Percentiles rank a stretch among this genome's conserved stretches.
These are phyloP conservation scores for Hypomyces perniciosus DNA, from an alignment of 2,329 filamentous ascomycete species.

Conservation along the genomic window DNA sequence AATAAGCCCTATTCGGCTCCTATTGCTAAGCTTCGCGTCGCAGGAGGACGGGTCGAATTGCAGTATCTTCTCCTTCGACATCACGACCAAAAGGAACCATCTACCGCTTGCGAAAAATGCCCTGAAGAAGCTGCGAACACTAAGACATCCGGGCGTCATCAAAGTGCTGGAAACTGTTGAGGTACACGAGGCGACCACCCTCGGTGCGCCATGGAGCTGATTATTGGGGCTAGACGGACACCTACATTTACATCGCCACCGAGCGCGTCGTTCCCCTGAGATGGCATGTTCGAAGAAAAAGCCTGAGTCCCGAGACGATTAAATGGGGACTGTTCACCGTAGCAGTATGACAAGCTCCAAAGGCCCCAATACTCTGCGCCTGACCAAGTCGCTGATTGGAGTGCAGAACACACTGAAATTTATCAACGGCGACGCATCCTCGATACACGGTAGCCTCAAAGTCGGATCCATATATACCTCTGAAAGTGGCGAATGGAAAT, in stretches of 20 bases:
- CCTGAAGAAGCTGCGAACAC: slow-evolving; percentile 83
- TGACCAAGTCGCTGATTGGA: slow-evolving; percentile 16
- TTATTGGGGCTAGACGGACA: slow-evolving; percentile 62
- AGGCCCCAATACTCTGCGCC: no score
- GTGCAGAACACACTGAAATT: slow-evolving; percentile 85
- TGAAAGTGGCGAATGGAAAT: slow-evolving; percentile 96
- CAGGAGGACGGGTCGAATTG: slow-evolving; percentile 92
- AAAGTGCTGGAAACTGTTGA: slow-evolving; percentile 93
- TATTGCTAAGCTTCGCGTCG: not conserved
- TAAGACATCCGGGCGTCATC: slow-evolving; percentile 90
- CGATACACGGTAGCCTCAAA: slow-evolving; percentile 81
- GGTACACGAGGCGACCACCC: slow-evolving; percentile 40
- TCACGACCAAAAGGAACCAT: slow-evolving; percentile 70
- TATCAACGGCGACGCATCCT: slow-evolving; percentile 87
- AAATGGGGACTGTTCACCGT: slow-evolving; percentile 93
- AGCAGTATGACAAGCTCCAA: slow-evolving; percentile 52
- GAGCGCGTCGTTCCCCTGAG: slow-evolving; percentile 80
- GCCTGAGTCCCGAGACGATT: slow-evolving; percentile 80
- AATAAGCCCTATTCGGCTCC: not conserved
- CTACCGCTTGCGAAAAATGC: slow-evolving; percentile 89
- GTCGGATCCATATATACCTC: slow-evolving; percentile 86
- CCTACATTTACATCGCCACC: slow-evolving; percentile 93
- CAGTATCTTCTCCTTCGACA: slow-evolving; percentile 95
- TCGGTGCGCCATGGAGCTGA: slow-evolving; percentile 18
- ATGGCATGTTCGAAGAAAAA: slow-evolving; percentile 87